Percentiles rank a stretch among this genome's conserved stretches.
These are phyloP conservation scores for Alternaria conjuncta DNA, from an alignment of 2,329 filamentous ascomycete genomes.

Conservation along the genomic window DNA sequence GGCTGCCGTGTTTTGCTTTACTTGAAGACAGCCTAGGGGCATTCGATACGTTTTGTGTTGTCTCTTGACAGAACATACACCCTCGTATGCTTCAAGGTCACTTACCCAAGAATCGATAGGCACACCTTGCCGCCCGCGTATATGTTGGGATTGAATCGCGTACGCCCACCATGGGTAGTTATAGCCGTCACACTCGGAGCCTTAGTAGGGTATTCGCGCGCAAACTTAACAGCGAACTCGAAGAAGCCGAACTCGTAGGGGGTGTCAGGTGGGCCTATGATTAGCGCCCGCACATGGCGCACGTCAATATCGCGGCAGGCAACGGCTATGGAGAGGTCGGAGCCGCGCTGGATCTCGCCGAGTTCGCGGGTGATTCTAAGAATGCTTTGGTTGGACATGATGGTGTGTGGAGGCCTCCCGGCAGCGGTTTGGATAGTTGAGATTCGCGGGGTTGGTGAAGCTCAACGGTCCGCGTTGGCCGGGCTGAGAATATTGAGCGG, in stretches of 20 bases:
- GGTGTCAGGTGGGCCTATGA: slow-evolving; percentile 91
- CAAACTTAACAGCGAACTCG: slow-evolving; percentile 83
- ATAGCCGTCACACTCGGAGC: slow-evolving; percentile 68
- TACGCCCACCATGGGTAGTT: slow-evolving; percentile 88
- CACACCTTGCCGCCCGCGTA: slow-evolving; percentile 92
- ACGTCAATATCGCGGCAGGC: slow-evolving; percentile 88
- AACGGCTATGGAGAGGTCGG: slow-evolving; percentile 86
- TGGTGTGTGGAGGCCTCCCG: slow-evolving; percentile 41
- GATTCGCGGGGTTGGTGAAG: background rate
- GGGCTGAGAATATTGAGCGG: background rate
- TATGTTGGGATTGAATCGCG: slow-evolving; percentile 96
- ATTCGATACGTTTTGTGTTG: too few relatives aligned
- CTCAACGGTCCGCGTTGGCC: background rate
- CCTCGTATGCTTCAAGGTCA: background rate
- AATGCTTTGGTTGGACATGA: slow-evolving; percentile 86
- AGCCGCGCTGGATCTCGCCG: slow-evolving; percentile 79
- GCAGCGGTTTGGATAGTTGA: background rate
- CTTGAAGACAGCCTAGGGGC: too few relatives aligned
- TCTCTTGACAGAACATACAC: too few relatives aligned
- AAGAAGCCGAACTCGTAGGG: slow-evolving; percentile 98
- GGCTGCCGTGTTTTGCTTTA: too few relatives aligned
- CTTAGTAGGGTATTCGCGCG: slow-evolving; percentile 80
- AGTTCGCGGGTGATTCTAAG: slow-evolving; percentile 90
- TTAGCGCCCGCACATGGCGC: slow-evolving; percentile 82
- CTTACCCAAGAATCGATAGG: slow-evolving; percentile 86